Evolutionary conservation across 331 rosid genomes (phyloP).

Genomic region (Malus hybrid): DNA sequence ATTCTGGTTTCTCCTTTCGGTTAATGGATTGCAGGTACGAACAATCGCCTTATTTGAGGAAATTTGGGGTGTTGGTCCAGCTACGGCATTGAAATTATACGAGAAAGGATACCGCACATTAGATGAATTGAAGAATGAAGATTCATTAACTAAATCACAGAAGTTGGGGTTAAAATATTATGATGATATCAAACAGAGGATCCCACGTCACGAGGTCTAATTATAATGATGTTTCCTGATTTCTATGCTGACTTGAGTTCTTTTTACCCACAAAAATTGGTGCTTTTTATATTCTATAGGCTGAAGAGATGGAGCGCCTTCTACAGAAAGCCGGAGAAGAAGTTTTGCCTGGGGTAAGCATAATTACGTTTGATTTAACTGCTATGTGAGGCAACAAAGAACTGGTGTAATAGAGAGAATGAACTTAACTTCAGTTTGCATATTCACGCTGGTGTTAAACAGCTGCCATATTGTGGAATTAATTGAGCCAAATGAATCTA

Average conservation of each 20-base stretch:
- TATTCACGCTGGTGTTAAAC: background rate
- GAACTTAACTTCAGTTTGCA: background rate
- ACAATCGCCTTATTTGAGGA: conserved; percentile 87
- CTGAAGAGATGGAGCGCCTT: conserved; percentile 72
- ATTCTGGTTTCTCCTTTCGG: background rate
- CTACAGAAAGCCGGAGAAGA: conserved; percentile 67
- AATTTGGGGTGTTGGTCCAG: conserved; percentile 96
- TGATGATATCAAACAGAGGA: conserved; percentile 74
- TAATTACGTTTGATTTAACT: background rate
- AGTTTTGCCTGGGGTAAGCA: conserved; percentile 73
- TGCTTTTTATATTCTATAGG: conserved; percentile 39
- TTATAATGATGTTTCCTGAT: background rate
- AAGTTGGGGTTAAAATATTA: conserved; percentile 84
- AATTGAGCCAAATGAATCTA: background rate
- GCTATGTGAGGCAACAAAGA: background rate
- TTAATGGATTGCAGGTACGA: conserved; percentile 43
- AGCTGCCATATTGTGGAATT: background rate
- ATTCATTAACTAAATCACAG: conserved; percentile 66
- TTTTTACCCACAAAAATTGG: background rate
- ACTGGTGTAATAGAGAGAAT: background rate
- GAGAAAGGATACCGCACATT: conserved; percentile 82
- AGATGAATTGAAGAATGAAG: conserved; percentile 65
- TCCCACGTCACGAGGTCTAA: conserved; percentile 77
- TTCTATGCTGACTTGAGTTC: background rate
- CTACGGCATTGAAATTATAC: conserved; percentile 81